Evolutionary conservation across 768 basidiomycete genomes (phyloP).

Genomic region (Boletus subparvulus): DNA sequence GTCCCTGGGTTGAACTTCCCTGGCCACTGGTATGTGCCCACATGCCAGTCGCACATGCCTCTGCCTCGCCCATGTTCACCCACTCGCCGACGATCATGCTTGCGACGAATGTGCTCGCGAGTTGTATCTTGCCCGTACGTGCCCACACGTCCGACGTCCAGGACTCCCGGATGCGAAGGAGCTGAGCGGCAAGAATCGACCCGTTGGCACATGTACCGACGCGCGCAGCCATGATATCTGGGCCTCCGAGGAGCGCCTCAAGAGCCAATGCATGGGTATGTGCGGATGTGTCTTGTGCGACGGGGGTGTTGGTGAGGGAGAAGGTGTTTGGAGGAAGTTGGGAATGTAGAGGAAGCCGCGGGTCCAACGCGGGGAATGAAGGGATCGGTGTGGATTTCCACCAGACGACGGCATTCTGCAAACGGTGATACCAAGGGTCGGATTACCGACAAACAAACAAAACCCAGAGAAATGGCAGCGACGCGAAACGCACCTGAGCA

Average conservation of each 20-base stretch:
- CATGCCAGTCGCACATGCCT: constrained; percentile 76
- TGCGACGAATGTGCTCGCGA: constrained; percentile 73
- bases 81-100: constrained; percentile 72
- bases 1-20: constrained; percentile 39
- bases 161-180: constrained; percentile 74
- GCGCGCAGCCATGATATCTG: constrained; percentile 72
- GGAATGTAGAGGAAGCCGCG: constrained; percentile 63
- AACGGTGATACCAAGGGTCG: neutral
- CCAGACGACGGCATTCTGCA: constrained; percentile 75
- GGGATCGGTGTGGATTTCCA: constrained; percentile 80
- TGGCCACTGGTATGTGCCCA: constrained; percentile 54
- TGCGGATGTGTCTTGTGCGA: constrained; percentile 78
- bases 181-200: constrained; percentile 71
- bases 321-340: constrained; percentile 70
- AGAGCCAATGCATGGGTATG: constrained; percentile 75
- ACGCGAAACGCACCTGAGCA: constrained; percentile 58
- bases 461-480: neutral
- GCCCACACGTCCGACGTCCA: constrained; percentile 79
- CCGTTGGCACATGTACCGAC: constrained; percentile 73
- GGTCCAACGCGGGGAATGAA: constrained; percentile 69
- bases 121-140: constrained; percentile 71
- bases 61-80: constrained; percentile 70
- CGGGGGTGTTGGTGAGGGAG: constrained; percentile 70
- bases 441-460: constrained; percentile 1
- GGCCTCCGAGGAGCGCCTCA: constrained; percentile 73